Percentiles rank a stretch among this genome's conserved stretches.
These are phyloP conservation scores for Eucalyptus albens DNA, from an alignment of 345 rosid species.

Conservation along the genomic window DNA sequence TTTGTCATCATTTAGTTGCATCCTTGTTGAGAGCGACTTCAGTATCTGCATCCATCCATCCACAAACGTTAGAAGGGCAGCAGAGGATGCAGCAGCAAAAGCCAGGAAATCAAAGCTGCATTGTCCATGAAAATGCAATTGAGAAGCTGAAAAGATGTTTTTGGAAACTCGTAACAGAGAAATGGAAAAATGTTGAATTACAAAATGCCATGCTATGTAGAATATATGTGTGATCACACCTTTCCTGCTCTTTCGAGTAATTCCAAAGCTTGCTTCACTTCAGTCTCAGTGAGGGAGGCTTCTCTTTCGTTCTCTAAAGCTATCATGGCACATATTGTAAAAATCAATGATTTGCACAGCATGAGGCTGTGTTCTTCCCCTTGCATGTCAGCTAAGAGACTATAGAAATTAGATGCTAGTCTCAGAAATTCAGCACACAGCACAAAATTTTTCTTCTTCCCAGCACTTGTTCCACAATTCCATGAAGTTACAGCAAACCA, in stretches of 20 bases:
- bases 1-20: conserved; percentile 7
- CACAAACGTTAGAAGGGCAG: background rate
- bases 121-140: background rate
- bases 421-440: conserved; percentile 51
- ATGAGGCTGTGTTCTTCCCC: conserved; percentile 34
- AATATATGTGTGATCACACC: conserved; percentile 18
- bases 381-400: conserved; percentile 24
- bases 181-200: background rate
- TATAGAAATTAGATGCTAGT: conserved; percentile 53
- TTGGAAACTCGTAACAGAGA: background rate
- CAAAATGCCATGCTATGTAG: background rate
- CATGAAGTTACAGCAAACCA: conserved; percentile 88
- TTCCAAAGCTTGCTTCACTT: conserved; percentile 57
- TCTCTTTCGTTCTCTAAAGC: conserved; percentile 60
- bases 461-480: conserved; percentile 74
- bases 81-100: background rate
- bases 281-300: conserved; percentile 27
- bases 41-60: conserved; percentile 34
- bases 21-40: conserved; percentile 12
- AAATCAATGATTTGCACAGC: conserved; percentile 61
- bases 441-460: conserved; percentile 60
- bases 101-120: background rate
- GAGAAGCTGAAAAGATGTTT: background rate
- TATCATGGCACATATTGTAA: conserved; percentile 60
- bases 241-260: conserved; percentile 71